Evolutionary conservation across 371 early-diverging fungal species (phyloP), one percentile per base, ranked within the genome.

Genomic region (Sporodiniella umbellata): DNA sequence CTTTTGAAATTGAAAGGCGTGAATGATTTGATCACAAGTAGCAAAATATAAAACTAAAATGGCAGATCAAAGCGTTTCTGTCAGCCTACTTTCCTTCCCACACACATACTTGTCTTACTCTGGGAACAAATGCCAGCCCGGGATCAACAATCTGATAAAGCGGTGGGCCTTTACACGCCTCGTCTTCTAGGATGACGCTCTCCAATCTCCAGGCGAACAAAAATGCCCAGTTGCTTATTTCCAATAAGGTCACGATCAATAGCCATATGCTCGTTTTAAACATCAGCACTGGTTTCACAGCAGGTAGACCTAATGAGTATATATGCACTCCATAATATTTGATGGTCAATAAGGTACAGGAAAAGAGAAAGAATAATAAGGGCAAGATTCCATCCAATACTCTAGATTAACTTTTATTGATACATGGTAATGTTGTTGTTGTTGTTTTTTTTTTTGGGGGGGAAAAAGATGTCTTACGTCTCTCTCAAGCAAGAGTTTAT

Each of bases 1-100:
- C 79, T 58, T 3, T 80, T 77, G 54, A 79, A 74, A 56, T 70
- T 77, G 25, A 75, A 72, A 17, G 75, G 71, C 1, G 71, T 70
- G 37, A 76, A 76, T n/a, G 73, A 68, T 46, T 72, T 72, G 45
- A 72, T 64, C 17, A 76, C 59, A 39, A 83, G 59, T 12, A 72
- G 54, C 2, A 76, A 53, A 45, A 79, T 57, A 43, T 83, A 83
- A 40, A 78, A 62, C 82, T 81, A 55, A 10, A 30, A 17, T 8
- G 35, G 18, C 21, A 37, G 21, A 18, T 14, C 24, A 24, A 28
- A 24, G 15, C 1, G 38, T 24, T 8, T 37, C 14, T 33, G 15
- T 8, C 14, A 25, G 4, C 4, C 8, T 12, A 1, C 3, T 4
- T 26, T 40, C 14, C 33, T 49, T 28, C 10, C 10, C 30, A 28